Base-by-base conservation (phyloP, 768 basidiomycete genomes). In the Piloderma croceum region DNA sequence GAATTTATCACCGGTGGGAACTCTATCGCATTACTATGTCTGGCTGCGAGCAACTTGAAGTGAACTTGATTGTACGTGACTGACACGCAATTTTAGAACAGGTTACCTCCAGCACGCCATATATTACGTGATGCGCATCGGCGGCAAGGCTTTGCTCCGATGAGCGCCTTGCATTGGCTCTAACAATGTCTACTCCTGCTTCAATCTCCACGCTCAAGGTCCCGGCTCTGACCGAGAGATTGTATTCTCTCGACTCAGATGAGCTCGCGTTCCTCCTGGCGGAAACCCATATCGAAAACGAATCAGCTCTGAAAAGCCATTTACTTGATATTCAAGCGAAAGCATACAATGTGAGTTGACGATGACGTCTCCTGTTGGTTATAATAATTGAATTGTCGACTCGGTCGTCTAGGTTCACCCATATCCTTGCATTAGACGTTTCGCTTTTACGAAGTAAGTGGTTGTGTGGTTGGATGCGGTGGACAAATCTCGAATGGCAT, bases 321-420 rank as follows among this genome's bases (percentile, higher is more conserved):
- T 54, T 67, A 24, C 23, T 67, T 10, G 40, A 42, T 19, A 51
- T 67, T n/a, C 65, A 64, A 44, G 44, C 36, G 22, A 53, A 56
- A 41, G 64, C 63, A 2, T 64, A 58, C 40, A 48, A 53, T 19
- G 65, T 63, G 24, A 20, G 56, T 43, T 34, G 20, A 7, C 4
- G 13, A 5, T 1, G 10, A 10, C 22, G 12, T 4, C 24, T 23
- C 29, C 24, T 21, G 21, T 21, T 22, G 2, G 33, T 19, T 19
- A 3, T 2, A 31, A 18, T 42, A 13, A 3, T 5, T 12, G 34
- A 31, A 38, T 46, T 7, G 42, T 46, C 36, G 24, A 38, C 15
- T 29, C n/a, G 5, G 20, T 22, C 24, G 24, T 20, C 2, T 23
- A 62, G 62, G 37, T 55, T 23, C 46, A 47, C 20, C 59, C 61